Base-by-base conservation (phyloP, 352 stramenopile genomes). In the Phytophthora idaei region DNA sequence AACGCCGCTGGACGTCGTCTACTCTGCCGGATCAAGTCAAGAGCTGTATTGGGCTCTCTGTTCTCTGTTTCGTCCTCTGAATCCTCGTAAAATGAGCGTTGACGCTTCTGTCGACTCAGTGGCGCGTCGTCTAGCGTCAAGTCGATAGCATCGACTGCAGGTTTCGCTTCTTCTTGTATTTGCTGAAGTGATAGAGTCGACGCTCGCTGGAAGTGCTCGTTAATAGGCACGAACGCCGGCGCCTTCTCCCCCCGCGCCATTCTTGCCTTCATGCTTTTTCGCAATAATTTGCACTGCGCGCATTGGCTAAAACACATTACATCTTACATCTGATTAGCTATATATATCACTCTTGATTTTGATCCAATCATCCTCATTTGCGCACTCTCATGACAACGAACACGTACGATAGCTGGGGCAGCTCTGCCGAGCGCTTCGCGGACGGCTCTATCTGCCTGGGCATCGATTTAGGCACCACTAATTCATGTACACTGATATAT, bases 401-500 rank as follows among this genome's bases (percentile, higher is more conserved):
- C 57, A 77, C 71, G 51, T 94, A 95, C 67, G 85, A 95, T 42
- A 92, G 85, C 61, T 96, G 88, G 88, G 84, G 88, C 34, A 83
- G 71, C 67, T 74, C 80, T 9, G 72, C 61, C 47, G 83, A 93
- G 48, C 81, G 76, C 59, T 94, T 94, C 63, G 76, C 76, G 9
- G 76, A 94, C 54, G 86, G 83, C 57, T 78, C 74, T 44, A 77
- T 93, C 51, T 94, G 85, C 67, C 98, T 99, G 62, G 98, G 98
- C 62, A 99, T 99, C 74, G 98, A 99, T 87, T 87, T 99, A 60
- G 98, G 98, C 74, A 99, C 98, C 8, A 99, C 98, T 27, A 99
- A 99, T 85, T 99, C 96, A 15, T 99, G 98, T 94, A 70, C 69
- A 71, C 61, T 5, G 17, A 25, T 27, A n/a, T 28, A 31, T 46